Evolutionary conservation across 2,329 filamentous ascomycete genomes (phyloP).

Genomic region (Corniculantispora saksenae): DNA sequence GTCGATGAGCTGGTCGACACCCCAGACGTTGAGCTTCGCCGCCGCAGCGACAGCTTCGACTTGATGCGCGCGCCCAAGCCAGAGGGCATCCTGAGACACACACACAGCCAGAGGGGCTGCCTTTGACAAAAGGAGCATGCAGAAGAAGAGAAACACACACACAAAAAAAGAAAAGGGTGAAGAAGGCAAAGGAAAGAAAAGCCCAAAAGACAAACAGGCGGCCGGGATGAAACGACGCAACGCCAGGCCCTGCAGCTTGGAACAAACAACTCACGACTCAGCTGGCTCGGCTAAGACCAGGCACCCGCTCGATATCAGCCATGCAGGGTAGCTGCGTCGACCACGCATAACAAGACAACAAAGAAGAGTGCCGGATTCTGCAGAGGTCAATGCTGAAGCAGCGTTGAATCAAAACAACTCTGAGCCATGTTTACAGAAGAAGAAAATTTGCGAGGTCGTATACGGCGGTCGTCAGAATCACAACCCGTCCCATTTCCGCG

Average conservation of each 20-base stretch:
- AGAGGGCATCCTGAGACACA: conserved; percentile 38
- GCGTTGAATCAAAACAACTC: neutral
- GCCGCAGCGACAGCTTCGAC: conserved; percentile 30
- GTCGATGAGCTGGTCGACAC: conserved; percentile 18
- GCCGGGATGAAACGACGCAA: neutral
- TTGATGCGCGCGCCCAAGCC: conserved; percentile 49
- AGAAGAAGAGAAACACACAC: neutral
- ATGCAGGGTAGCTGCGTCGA: conserved; percentile 5
- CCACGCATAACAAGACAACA: neutral
- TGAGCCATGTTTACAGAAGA: neutral
- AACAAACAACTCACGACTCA: conserved; percentile 9
- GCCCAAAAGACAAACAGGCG: no score
- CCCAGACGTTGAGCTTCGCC: conserved; percentile 16
- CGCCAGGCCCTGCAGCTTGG: neutral
- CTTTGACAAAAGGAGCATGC: conserved; percentile 1
- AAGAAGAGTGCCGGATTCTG: neutral
- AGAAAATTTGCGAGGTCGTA: no score
- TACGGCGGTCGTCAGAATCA: no score
- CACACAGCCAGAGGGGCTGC: conserved; percentile 12
- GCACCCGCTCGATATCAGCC: neutral
- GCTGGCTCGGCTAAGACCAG: neutral
- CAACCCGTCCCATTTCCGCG: no score
- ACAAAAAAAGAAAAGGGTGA: neutral
- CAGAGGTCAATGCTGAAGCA: neutral
- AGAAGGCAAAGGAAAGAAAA: no score